phyloP scores from a whole-genome alignment of 2,329 filamentous ascomycete genomes.

The Aspergillus arachidicola region DNA sequence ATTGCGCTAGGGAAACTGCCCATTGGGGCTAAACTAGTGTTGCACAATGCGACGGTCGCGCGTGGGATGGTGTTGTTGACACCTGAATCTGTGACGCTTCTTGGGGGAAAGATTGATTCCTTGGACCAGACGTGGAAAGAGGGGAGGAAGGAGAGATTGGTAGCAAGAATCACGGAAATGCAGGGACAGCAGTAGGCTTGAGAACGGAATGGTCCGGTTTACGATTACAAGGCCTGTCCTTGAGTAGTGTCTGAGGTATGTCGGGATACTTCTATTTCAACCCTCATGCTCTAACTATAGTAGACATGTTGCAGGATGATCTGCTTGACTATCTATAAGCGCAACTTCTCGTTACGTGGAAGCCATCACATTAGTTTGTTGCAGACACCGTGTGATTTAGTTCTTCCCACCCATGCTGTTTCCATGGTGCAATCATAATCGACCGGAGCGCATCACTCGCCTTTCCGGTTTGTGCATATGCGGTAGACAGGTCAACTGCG shows the following conservation, averaged over 20 bases:
- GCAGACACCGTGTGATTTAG: constrained; percentile 33
- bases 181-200: constrained; percentile 10
- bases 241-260: background rate
- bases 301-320: background rate
- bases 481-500: constrained; percentile 69
- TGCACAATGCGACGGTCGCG: constrained; percentile 67
- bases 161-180: constrained; percentile 56
- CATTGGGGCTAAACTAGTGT: constrained; percentile 80
- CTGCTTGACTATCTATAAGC: constrained; percentile 2
- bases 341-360: background rate
- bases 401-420: constrained; percentile 63
- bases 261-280: background rate
- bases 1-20: constrained; percentile 61
- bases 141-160: constrained; percentile 69
- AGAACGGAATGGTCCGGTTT: background rate
- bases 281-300: background rate
- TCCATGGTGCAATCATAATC: constrained; percentile 82
- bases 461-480: constrained; percentile 73
- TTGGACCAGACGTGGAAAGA: constrained; percentile 79
- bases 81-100: constrained; percentile 64
- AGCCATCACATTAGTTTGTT: constrained; percentile 14
- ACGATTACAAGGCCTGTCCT: background rate
- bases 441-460: constrained; percentile 75
- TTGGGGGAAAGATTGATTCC: constrained; percentile 86
- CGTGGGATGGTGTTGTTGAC: constrained; percentile 80